Evolutionary conservation across 192 early-diverging fungal species (phyloP).

Genomic region (Backusella tuberculispora): DNA sequence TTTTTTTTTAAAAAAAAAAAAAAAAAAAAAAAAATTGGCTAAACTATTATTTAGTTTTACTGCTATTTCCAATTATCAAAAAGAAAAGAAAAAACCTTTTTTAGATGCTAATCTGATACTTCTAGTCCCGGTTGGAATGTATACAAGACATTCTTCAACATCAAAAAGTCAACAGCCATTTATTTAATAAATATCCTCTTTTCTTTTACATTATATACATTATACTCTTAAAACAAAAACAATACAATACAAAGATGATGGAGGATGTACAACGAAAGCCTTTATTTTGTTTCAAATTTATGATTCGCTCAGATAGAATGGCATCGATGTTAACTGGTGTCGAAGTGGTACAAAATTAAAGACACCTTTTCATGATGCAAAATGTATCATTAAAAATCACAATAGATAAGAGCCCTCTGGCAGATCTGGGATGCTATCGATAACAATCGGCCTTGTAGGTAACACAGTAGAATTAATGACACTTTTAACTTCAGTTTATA

Average conservation of each 20-base stretch:
- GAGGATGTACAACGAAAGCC: slow-evolving; percentile 1
- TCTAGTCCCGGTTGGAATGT: not conserved
- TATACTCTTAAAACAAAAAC: not conserved
- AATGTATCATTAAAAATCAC: slow-evolving; percentile 1
- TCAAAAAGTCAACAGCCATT: not conserved
- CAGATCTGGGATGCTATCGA: slow-evolving; percentile 18
- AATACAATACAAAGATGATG: not conserved
- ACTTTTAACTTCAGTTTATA: not conserved
- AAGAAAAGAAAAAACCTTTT: not conserved
- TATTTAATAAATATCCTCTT: not conserved
- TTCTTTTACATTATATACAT: not conserved
- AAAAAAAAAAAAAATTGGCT: not conserved
- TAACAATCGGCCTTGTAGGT: slow-evolving; percentile 1
- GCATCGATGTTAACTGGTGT: not conserved
- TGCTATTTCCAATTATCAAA: not conserved
- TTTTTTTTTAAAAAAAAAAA: too few relatives aligned
- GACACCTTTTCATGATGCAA: not conserved
- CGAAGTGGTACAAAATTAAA: slow-evolving; percentile 3
- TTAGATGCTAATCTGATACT: not conserved
- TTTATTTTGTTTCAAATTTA: slow-evolving; percentile 7
- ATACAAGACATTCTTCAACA: not conserved
- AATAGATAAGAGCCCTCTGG: slow-evolving; percentile 14
- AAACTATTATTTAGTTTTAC: not conserved
- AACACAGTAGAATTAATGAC: not conserved
- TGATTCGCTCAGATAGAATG: not conserved